phyloP scores from a whole-genome alignment of 164 flowering plant species.

The Santalum album region DNA sequence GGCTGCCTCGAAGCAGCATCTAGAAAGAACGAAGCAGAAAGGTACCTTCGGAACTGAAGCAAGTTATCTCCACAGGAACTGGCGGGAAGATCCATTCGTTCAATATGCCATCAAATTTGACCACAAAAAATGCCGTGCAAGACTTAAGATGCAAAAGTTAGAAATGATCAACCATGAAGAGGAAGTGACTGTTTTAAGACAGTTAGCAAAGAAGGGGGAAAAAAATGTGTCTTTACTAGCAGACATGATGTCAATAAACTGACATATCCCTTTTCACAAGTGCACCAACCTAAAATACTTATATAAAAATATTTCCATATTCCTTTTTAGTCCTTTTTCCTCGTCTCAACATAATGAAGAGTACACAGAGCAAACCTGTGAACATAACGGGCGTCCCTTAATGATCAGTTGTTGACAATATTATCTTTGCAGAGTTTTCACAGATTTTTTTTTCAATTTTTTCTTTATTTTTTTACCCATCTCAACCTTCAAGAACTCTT shows the following conservation, averaged over 20 bases:
- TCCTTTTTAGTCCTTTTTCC: too few relatives aligned
- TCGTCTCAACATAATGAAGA: too few relatives aligned
- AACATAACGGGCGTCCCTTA: constrained; percentile 81
- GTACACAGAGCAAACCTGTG: constrained; percentile 48
- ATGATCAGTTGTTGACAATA: constrained; percentile 68
- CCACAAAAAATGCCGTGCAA: constrained; percentile 49
- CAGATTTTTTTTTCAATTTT: constrained; percentile 51
- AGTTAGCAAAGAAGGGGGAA: too few relatives aligned
- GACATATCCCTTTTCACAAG: too few relatives aligned
- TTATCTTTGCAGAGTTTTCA: constrained; percentile 90
- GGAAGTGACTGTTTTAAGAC: too few relatives aligned
- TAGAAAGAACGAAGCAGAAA: constrained; percentile 87
- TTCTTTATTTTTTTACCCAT: constrained; percentile 25
- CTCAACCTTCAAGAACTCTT: constrained; percentile 56
- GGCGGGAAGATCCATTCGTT: constrained; percentile 67
- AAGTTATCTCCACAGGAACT: constrained; percentile 87
- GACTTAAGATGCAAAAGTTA: too few relatives aligned
- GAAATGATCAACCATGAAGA: too few relatives aligned
- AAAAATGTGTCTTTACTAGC: background rate
- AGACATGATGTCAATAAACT: background rate
- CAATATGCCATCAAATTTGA: constrained; percentile 63
- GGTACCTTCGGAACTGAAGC: constrained; percentile 74
- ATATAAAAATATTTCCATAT: too few relatives aligned
- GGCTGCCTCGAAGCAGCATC: constrained; percentile 82
- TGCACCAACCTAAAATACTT: too few relatives aligned